Base-by-base conservation (phyloP, 805 yeast species). In the Pichia phayaonensis region DNA sequence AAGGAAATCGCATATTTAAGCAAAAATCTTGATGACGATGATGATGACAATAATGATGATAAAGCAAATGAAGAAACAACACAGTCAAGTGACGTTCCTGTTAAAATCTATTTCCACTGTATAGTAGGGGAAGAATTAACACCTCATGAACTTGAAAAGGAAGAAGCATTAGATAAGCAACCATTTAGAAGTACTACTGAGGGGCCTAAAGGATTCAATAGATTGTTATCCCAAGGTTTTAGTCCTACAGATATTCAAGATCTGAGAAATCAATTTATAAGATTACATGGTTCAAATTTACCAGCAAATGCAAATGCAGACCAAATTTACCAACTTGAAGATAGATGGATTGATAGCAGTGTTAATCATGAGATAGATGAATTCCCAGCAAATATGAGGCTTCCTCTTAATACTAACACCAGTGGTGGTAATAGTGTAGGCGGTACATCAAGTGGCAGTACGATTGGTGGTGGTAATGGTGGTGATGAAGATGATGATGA, bases 291-390 rank as follows among this genome's bases (percentile, higher is more conserved):
- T 0, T 72, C 62, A 43, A 68, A 54, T 11, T 44, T 58, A 44
- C 47, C 47, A 15, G 60, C 61, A 24, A 73, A 73, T 38, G 75
- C 69, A 45, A 77, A 74, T 21, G 74, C 68, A 45, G 76, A 73
- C 23, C 86, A 76, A 51, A 65, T 83, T 2, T 64, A 88, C 46
- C 83, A 83, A 55, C 64, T 88, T 51, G 96, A 89, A 62, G 96
- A 89, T 57, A 73, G 87, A 50, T 90, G 96, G 96, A 85, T 89
- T 54, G 94, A 89, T 56, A 80, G 84, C 45, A 84, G 89, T 0
- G 86, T 79, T 5, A 75, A 75, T 50, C 77, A 75, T 47, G 76
- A 72, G 48, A 74, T 73, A 48, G 77, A 72, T 46, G 76, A 71
- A 45, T 72, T 74, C 40, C 72, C 73, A 36, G 69, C 76, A 16